These are phyloP conservation scores for Xylaria sp. DNA, from an alignment of 2,329 filamentous ascomycete species.

Conservation along the genomic window DNA sequence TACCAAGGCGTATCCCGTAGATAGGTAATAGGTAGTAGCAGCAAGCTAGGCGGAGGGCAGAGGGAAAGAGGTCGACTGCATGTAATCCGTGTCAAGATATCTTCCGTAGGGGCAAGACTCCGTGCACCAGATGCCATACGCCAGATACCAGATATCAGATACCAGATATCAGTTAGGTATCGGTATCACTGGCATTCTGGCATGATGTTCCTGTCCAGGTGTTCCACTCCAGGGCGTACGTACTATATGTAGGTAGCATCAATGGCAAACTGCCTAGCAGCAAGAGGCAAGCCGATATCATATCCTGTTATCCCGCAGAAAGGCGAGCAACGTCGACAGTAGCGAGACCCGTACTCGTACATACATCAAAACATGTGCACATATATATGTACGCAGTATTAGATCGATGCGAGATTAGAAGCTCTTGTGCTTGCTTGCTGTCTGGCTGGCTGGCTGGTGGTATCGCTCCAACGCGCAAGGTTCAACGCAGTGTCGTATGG, in stretches of 20 bases:
- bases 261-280: background rate
- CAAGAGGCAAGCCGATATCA: background rate
- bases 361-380: background rate
- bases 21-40: background rate
- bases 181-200: background rate
- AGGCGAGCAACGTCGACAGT: background rate
- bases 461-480: conserved; percentile 1
- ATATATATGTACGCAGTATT: background rate
- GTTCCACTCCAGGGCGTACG: background rate
- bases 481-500: conserved; percentile 1
- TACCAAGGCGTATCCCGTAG: background rate
- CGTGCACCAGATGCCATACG: too few relatives aligned
- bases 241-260: background rate
- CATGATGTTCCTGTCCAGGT: background rate
- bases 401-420: conserved; percentile 14
- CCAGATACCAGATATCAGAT: too few relatives aligned
- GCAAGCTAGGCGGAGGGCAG: background rate
- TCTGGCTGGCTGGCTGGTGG: background rate
- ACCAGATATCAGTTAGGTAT: background rate
- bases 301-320: background rate
- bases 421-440: background rate
- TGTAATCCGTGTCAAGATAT: too few relatives aligned
- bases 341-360: background rate
- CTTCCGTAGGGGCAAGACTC: too few relatives aligned
- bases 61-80: too few relatives aligned